Evolutionary conservation across 2,329 filamentous ascomycete species (phyloP).

Genomic region (Dactylellina cionopaga): DNA sequence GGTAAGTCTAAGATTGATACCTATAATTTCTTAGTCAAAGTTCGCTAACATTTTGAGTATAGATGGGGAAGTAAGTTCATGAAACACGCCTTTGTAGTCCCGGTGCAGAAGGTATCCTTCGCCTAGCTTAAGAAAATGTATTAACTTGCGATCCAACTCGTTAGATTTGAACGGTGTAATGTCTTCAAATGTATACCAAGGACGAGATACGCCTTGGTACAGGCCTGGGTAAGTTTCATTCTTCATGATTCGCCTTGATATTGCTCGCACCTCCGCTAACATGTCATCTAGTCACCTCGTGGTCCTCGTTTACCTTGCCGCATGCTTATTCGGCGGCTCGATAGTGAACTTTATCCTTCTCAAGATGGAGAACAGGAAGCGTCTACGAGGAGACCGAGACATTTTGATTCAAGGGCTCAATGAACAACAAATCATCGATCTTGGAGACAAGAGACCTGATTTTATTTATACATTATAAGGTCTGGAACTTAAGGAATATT

Average conservation of each 20-base stretch:
- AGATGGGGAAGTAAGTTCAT: slow-evolving; percentile 41
- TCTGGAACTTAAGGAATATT: not conserved
- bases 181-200: slow-evolving; percentile 58
- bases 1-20: slow-evolving; percentile 44
- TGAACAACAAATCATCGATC: slow-evolving; percentile 69
- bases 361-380: slow-evolving; percentile 74
- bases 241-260: not conserved
- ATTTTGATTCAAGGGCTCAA: slow-evolving; percentile 72
- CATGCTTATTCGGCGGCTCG: slow-evolving; percentile 76
- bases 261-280: not conserved
- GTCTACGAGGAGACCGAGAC: slow-evolving; percentile 72
- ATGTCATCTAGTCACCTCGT: slow-evolving; percentile 72
- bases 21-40: not conserved
- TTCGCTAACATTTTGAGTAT: not conserved
- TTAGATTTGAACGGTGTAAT: slow-evolving; percentile 90
- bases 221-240: slow-evolving; percentile 34
- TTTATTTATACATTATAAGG: slow-evolving; percentile 48
- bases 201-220: slow-evolving; percentile 40
- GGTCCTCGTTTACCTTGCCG: slow-evolving; percentile 76
- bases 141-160: slow-evolving; percentile 64
- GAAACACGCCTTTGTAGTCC: too few relatives aligned
- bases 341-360: slow-evolving; percentile 72
- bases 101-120: not conserved
- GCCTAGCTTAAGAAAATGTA: not conserved
- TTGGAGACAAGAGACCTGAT: slow-evolving; percentile 64